Evolutionary conservation across 208 protist genomes (phyloP).

Genomic region (Leishmania mexicana): DNA sequence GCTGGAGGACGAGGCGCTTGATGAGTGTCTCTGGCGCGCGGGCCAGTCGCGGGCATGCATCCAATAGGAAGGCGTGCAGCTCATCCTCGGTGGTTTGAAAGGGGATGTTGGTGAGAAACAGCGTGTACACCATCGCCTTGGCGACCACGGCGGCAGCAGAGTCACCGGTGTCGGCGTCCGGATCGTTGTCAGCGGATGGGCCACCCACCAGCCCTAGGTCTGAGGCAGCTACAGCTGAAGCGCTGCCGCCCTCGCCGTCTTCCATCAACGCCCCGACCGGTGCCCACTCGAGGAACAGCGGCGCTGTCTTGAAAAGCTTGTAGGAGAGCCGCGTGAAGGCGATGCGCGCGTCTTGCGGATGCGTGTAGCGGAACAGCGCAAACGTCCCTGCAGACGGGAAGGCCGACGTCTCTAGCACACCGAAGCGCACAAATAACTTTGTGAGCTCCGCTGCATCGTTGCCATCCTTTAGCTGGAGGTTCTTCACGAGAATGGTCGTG

Average conservation of each 20-base stretch:
- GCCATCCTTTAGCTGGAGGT: slow-evolving; percentile 50
- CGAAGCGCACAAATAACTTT: slow-evolving; percentile 74
- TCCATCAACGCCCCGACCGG: slow-evolving; percentile 87
- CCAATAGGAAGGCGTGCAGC: slow-evolving; percentile 69
- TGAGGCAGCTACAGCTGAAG: background rate
- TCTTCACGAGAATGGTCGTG: slow-evolving; percentile 87
- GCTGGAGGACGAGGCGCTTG: slow-evolving; percentile 70
- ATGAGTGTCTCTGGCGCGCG: slow-evolving; percentile 94
- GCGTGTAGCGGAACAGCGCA: slow-evolving; percentile 76
- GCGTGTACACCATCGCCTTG: slow-evolving; percentile 47
- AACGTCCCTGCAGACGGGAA: slow-evolving; percentile 69
- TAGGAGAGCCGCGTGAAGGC: slow-evolving; percentile 97
- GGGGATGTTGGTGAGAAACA: slow-evolving; percentile 91
- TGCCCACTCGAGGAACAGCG: slow-evolving; percentile 98
- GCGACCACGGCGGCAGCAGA: slow-evolving; percentile 8
- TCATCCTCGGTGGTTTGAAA: slow-evolving; percentile 81
- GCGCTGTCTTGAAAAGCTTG: slow-evolving; percentile 91
- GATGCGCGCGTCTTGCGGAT: slow-evolving; percentile 84
- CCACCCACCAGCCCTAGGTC: slow-evolving; percentile 22
- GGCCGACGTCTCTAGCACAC: slow-evolving; percentile 67
- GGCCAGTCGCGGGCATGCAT: slow-evolving; percentile 90
- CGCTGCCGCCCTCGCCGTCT: slow-evolving; percentile 30
- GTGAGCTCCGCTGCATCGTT: slow-evolving; percentile 64
- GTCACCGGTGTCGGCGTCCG: background rate
- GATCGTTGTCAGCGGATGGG: background rate